Evolutionary conservation across 768 basidiomycete species (phyloP), one percentile per base, ranked within the genome.

Genomic region (Suillus variegatus): DNA sequence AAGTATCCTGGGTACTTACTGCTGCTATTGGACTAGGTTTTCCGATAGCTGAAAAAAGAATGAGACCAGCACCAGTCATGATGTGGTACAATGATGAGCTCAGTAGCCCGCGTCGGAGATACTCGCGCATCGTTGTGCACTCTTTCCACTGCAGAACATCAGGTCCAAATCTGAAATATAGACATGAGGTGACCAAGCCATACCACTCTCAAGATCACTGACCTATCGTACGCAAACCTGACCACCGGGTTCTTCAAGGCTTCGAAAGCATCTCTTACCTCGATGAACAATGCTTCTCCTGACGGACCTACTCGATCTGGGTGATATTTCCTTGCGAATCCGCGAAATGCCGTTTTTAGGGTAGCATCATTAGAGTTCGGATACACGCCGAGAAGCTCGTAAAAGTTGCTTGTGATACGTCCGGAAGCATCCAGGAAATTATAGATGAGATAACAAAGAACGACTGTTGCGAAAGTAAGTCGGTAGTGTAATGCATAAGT

Each of bases 141-240:
- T 87, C 80, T 22, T 79, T 82, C 92, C 93, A 95, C 2, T 64
- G 72, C 32, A 92, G 68, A 5, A 88, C 90, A 40, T 87, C 86
- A 13, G 92, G 88, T 0, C 94, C 94, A 71, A 95, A 95, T 67
- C 92, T 93, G 69, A 32, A 32, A 54, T 49, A 25, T 54, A 49
- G 44, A 64, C 12, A 44, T 68, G 28, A 69, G 54, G 55, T 64
- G 64, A 62, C 55, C 22, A 62, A n/a, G 52, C 16, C 51, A 60
- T n/a, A 61, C 62, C 40, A 41, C 44, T 43, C 46, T 63, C 40
- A 22, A 32, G 32, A 57, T 0, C 22, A 73, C 85, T 61, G 69
- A 92, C 90, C 93, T 83, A 71, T 95, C 94, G 74, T 95, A 95
- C 0, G 93, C 94, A 79, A 94, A 95, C 58, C 93, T 77, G 54